These are phyloP conservation scores for Ogataea nitratoaversa DNA, from an alignment of 805 yeast species.

Conservation along the genomic window DNA sequence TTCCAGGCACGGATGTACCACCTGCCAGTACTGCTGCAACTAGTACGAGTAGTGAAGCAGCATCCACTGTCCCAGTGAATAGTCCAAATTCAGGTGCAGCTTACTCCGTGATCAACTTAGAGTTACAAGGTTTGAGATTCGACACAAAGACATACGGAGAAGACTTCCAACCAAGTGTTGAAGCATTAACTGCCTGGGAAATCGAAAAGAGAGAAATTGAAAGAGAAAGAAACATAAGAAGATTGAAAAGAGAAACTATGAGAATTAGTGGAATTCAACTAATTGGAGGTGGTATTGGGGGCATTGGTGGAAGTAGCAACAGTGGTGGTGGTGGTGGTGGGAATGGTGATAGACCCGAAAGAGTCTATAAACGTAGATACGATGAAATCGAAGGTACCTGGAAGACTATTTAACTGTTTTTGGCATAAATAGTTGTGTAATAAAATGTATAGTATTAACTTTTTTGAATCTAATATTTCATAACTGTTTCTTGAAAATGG, in stretches of 20 bases:
- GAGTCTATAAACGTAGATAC: constrained; percentile 25
- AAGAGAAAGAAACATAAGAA: constrained; percentile 84
- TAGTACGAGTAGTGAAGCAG: constrained; percentile 2
- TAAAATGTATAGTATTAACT: neutral
- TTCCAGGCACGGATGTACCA: constrained; percentile 3
- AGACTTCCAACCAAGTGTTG: constrained; percentile 85
- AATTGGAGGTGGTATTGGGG: constrained; percentile 9
- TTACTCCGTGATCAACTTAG: constrained; percentile 10
- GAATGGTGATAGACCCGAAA: constrained; percentile 10
- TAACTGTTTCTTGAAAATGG: no score
- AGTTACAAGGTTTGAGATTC: constrained; percentile 51
- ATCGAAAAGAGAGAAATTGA: constrained; percentile 94
- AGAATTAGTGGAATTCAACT: constrained; percentile 52
- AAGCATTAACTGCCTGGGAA: constrained; percentile 83
- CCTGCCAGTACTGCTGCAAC: constrained; percentile 1
- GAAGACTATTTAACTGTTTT: constrained; percentile 11
- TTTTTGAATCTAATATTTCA: no score
- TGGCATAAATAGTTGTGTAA: neutral
- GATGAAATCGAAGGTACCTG: constrained; percentile 36
- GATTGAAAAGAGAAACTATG: constrained; percentile 89
- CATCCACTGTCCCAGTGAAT: neutral
- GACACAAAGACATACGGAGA: constrained; percentile 63
- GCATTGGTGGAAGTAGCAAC: constrained; percentile 9
- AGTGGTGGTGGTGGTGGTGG: no score
- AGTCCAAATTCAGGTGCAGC: neutral